phyloP scores from a whole-genome alignment of 306 rosid genomes.

The Prunus mume region DNA sequence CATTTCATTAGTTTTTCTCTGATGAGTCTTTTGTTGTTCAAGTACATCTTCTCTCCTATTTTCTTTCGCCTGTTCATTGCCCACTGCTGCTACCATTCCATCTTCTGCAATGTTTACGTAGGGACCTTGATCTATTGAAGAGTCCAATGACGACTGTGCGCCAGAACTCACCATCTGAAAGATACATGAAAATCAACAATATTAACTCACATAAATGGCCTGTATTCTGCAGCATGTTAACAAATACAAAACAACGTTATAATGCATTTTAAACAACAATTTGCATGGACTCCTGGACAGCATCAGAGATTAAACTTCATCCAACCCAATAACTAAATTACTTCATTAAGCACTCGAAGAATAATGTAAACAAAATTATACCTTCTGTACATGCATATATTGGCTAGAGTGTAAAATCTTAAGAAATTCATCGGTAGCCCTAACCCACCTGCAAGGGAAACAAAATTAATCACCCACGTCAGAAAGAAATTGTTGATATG shows the following conservation, averaged over 20 bases:
- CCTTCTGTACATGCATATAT: conserved; percentile 71
- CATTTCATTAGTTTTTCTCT: conserved; percentile 22
- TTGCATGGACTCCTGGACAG: neutral
- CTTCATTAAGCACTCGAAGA: neutral
- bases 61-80: conserved; percentile 40
- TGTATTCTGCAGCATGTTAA: conserved; percentile 2
- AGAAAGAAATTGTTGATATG: neutral
- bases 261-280: neutral
- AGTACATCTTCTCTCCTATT: conserved; percentile 34
- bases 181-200: conserved; percentile 28
- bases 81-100: conserved; percentile 83
- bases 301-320: neutral
- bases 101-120: conserved; percentile 63
- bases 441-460: conserved; percentile 78
- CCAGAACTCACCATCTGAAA: conserved; percentile 39
- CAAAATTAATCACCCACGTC: neutral
- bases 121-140: conserved; percentile 81
- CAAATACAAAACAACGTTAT: neutral
- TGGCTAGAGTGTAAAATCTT: conserved; percentile 55
- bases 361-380: conserved; percentile 15
- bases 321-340: neutral
- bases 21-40: conserved; percentile 22
- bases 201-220: conserved; percentile 23
- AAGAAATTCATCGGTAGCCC: conserved; percentile 69
- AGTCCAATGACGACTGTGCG: conserved; percentile 34